Evolutionary conservation across 305 asterid species (phyloP), one percentile per base, ranked within the genome.

Genomic region (Euphrasia arctica): DNA sequence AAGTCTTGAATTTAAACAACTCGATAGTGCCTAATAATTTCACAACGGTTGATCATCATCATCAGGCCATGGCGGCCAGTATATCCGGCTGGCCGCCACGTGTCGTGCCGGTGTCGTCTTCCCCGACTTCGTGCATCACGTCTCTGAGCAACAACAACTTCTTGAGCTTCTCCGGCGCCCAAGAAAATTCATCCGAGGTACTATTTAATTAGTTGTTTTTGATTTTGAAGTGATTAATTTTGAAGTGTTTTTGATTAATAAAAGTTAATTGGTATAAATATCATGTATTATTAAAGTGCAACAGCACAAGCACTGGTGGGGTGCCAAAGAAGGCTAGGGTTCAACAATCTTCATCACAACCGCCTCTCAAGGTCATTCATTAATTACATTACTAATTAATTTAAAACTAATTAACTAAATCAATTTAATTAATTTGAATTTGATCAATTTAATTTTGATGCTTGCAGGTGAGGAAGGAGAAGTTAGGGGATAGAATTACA

Each of bases 401-500:
- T 48, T 5, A 48, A 11, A 50, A 50, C 15, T 14, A 50, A 12
- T 50, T 14, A 14, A 4, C 15, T 14, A n/a, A 5, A 6, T 14
- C 9, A 18, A 18, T 18, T 18, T 18, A 18, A 18, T 45, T 1
- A 8, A 11, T 45, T 45, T 45, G 4, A 10, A 12, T 9, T 45
- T 45, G 14, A 45, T 18, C 22, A 18, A 2, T 11, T 9, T 8
- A 10, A 43, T 8, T 3, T 52, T 22, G n/a, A 52, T 27, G 36
- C 78, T 18, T 18, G 22, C 22, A 89, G 96, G 90, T 89, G 60
- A 72, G 90, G 72, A 89, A 86, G 76, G 91, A 84, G 70, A 89
- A 89, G 73, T 41, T 86, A 32, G 90, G 95, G 62, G 95, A 89
- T 75, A 82, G 92, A 82, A 82, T 89, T 58, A 78, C 96, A 66